These are phyloP conservation scores for Eucalyptus shirleyi DNA, from an alignment of 345 rosid species.

Conservation along the genomic window DNA sequence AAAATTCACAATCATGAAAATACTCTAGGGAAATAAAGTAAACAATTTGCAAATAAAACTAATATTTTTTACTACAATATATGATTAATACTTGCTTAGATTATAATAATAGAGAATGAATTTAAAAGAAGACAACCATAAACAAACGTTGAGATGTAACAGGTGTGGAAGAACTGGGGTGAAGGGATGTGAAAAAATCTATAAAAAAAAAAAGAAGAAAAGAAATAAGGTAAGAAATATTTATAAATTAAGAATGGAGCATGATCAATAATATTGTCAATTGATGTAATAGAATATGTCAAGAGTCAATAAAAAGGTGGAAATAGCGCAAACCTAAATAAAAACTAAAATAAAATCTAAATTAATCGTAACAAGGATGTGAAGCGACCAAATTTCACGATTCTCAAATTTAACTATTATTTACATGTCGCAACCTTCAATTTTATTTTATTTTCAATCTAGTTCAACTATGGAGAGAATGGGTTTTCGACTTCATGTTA, in stretches of 20 bases:
- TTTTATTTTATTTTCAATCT: background rate
- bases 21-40: no score
- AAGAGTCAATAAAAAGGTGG: no score
- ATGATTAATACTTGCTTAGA: no score
- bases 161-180: accelerated
- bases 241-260: accelerated
- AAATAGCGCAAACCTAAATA: background rate
- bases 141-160: no score
- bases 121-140: no score
- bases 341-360: background rate
- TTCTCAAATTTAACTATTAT: background rate
- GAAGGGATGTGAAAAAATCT: no score
- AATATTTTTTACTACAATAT: accelerated
- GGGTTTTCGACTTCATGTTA: background rate
- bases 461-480: background rate
- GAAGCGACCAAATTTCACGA: background rate
- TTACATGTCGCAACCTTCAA: background rate
- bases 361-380: background rate
- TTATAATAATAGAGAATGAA: no score
- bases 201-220: no score
- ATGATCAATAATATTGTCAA: accelerated
- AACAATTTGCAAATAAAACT: no score
- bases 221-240: no score
- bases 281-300: no score
- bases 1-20: no score